phyloP scores from a whole-genome alignment of 768 basidiomycete species.

The Mycena haematopus region DNA sequence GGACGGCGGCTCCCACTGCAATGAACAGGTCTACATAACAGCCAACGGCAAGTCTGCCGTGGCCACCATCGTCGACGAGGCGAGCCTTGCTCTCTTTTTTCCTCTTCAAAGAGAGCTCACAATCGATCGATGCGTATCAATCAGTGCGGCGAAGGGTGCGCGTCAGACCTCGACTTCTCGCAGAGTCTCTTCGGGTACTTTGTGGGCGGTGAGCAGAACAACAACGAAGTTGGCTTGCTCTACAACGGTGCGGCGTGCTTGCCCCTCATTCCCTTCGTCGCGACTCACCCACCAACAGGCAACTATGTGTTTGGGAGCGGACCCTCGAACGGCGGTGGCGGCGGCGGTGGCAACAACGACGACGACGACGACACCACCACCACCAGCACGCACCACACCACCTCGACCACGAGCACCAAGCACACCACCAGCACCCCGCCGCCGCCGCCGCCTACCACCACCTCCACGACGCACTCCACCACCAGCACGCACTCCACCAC shows the following conservation, averaged over 20 bases:
- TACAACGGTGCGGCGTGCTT: too few species aligned
- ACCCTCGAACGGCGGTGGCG: neutral
- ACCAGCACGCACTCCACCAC: slow-evolving; percentile 1
- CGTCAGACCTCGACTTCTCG: slow-evolving; percentile 45
- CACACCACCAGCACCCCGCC: neutral
- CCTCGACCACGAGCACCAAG: too few species aligned
- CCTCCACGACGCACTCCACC: neutral
- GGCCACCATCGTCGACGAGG: slow-evolving; percentile 45
- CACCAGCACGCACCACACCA: too few species aligned
- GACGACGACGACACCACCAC: slow-evolving; percentile 7
- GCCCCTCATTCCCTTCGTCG: too few species aligned
- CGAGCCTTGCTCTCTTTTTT: slow-evolving; percentile 5
- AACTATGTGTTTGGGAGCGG: neutral
- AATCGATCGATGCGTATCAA: too few species aligned
- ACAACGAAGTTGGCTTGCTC: slow-evolving; percentile 6
- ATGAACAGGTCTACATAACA: slow-evolving; percentile 42
- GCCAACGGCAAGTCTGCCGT: slow-evolving; percentile 36
- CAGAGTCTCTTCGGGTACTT: slow-evolving; percentile 45
- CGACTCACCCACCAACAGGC: too few species aligned
- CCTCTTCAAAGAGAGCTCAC: neutral
- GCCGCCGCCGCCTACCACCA: neutral
- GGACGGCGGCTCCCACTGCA: slow-evolving; percentile 38
- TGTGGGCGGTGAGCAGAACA: slow-evolving; percentile 31
- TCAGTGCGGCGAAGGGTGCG: too few species aligned
- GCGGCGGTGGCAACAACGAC: neutral